Evolutionary conservation across 2,329 filamentous ascomycete genomes (phyloP).

Genomic region (Talaromyces sp.): DNA sequence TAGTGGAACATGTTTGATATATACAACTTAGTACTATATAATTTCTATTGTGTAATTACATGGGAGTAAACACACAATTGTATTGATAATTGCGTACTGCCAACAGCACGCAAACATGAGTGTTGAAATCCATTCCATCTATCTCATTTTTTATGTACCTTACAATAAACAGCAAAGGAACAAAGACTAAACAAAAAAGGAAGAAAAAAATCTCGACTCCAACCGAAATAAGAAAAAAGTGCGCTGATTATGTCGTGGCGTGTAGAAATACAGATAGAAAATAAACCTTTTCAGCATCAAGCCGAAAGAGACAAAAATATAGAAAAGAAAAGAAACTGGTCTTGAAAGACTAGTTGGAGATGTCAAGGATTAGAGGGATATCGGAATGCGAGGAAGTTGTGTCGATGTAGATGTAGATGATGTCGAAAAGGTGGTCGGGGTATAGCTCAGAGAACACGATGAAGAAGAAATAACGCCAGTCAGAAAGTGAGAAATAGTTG

Average conservation of each 20-base stretch:
- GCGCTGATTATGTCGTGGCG: not conserved
- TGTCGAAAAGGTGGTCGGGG: not conserved
- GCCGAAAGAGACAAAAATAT: not conserved
- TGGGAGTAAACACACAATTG: too few relatives aligned
- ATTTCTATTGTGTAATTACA: too few relatives aligned
- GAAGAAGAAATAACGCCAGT: not conserved
- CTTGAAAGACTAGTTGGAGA: not conserved
- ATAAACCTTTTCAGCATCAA: not conserved
- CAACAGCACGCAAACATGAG: too few relatives aligned
- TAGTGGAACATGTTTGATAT: not conserved
- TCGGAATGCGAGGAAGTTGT: not conserved
- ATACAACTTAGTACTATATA: too few relatives aligned
- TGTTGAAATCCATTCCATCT: not conserved
- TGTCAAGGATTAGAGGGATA: not conserved
- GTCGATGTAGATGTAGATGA: not conserved
- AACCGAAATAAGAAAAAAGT: not conserved
- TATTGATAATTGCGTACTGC: too few relatives aligned
- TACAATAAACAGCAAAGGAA: not conserved
- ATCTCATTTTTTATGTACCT: not conserved
- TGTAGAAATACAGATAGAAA: not conserved
- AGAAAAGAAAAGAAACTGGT: not conserved
- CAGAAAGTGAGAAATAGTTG: not conserved
- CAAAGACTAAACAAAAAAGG: not conserved
- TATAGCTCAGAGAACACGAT: not conserved
- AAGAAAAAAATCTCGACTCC: not conserved